Evolutionary conservation across 495 filamentous ascomycete species (phyloP).

Genomic region (Hypoxylon rickii): DNA sequence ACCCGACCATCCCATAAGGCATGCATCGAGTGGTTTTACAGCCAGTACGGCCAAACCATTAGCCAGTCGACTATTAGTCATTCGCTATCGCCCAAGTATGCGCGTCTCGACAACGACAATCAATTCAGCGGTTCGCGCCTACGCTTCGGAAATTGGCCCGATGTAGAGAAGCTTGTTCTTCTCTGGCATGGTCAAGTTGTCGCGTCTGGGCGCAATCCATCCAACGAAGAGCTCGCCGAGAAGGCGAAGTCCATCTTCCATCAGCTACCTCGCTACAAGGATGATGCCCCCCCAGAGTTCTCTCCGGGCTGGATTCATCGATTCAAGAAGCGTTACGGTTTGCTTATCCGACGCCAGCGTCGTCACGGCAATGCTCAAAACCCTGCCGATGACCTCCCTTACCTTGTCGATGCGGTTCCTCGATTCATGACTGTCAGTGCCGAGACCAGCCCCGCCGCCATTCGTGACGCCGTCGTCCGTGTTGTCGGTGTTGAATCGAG

Average conservation of each 20-base stretch:
- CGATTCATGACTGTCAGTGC: constrained; percentile 53
- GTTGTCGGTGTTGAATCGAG: constrained; percentile 52
- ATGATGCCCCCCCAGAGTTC: constrained; percentile 54
- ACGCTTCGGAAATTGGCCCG: constrained; percentile 59
- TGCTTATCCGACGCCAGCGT: constrained; percentile 54
- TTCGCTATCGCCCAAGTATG: constrained; percentile 57
- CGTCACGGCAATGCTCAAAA: constrained; percentile 47
- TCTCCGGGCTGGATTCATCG: constrained; percentile 60
- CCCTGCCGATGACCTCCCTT: constrained; percentile 52
- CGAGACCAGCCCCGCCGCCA: constrained; percentile 51
- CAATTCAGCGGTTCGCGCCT: constrained; percentile 57
- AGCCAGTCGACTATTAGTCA: constrained; percentile 59
- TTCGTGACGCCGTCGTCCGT: constrained; percentile 51
- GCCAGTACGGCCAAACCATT: constrained; percentile 55
- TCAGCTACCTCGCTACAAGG: constrained; percentile 55
- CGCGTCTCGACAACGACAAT: constrained; percentile 55
- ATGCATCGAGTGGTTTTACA: constrained; percentile 59
- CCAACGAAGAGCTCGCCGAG: constrained; percentile 57
- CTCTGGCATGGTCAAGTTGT: constrained; percentile 55
- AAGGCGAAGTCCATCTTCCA: constrained; percentile 56
- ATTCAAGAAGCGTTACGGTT: constrained; percentile 58
- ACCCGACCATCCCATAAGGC: constrained; percentile 55
- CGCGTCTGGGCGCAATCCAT: constrained; percentile 50
- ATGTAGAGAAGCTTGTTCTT: constrained; percentile 59
- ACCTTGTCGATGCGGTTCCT: constrained; percentile 53